Base-by-base conservation (phyloP, 768 basidiomycete genomes). In the Pleurotus djamor region DNA sequence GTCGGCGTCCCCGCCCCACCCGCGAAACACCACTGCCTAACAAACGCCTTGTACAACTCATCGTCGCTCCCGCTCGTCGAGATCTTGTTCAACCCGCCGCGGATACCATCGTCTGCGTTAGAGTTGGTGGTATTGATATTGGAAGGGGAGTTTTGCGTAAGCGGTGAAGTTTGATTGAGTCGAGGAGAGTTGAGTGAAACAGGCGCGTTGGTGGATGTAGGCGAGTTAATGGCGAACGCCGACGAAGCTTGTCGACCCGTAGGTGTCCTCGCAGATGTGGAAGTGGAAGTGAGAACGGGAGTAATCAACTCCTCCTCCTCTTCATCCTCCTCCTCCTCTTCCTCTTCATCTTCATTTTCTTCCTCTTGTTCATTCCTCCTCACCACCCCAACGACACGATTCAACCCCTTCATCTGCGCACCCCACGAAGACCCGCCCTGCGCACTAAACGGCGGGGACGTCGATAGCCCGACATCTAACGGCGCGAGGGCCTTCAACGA, bases 21-120 rank as follows among this genome's bases (percentile, higher is more conserved):
- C 6, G 85, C 85, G 69, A 89, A 89, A 68, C 87, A 88, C 87
- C 87, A 89, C 67, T 86, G 82, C 57, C 74, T 65, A 52, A 88
- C 81, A 60, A 88, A 83, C 21, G 85, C 84, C 57, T 87, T 79
- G 65, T 88, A 88, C 13, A 76, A 61, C 8, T 71, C 69, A 16
- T 75, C 77, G 14, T 48, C 52, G 10, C 47, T 57, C 28, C 52
- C 28, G 14, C 48, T 36, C 28, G 32, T 48, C 45, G 45, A 58
- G 13, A 47, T 58, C 45, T 33, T 58, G 10, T 34, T 58, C 52
- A 55, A 32, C 21, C 52, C 52, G n/a, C 52, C 21, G 33, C 57
- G 13, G 4, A 58, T 49, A n/a, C 17, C 45, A 9, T 47, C 45
- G 45, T n/a, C 45, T 5, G 6, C 45, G n/a, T n/a, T 6, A 16